phyloP scores from a whole-genome alignment of 2,329 filamentous ascomycete species.

The Cladophialophora chaetospira region DNA sequence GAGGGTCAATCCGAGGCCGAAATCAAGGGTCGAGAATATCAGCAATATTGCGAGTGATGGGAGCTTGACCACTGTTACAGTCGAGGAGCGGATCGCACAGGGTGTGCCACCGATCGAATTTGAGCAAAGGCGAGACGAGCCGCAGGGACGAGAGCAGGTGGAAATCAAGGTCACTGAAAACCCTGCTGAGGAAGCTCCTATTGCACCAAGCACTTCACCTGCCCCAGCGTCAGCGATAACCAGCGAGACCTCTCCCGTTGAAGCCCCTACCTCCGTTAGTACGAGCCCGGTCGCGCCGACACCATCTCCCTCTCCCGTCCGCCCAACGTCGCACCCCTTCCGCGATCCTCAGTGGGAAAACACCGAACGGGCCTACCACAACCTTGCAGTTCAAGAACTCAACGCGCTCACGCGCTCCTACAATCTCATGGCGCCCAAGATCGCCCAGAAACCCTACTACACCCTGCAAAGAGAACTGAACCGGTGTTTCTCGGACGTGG shows the following conservation, averaged over 20 bases:
- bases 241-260: background rate
- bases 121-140: background rate
- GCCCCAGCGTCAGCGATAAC: background rate
- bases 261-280: constrained; percentile 1
- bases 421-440: constrained; percentile 89
- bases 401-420: constrained; percentile 83
- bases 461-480: constrained; percentile 78
- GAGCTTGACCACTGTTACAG: constrained; percentile 44
- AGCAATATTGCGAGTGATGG: constrained; percentile 49
- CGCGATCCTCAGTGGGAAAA: constrained; percentile 76
- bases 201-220: background rate
- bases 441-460: constrained; percentile 93
- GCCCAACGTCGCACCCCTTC: constrained; percentile 62
- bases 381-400: constrained; percentile 72
- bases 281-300: constrained; percentile 11
- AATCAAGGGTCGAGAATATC: constrained; percentile 47
- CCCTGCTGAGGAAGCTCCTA: constrained; percentile 4
- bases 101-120: constrained; percentile 13
- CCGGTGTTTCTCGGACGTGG: constrained; percentile 82
- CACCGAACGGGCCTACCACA: constrained; percentile 73
- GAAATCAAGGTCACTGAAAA: constrained; percentile 36
- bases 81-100: constrained; percentile 39
- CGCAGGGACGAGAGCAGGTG: constrained; percentile 11
- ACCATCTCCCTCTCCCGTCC: constrained; percentile 18
- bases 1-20: constrained; percentile 37